phyloP scores from a whole-genome alignment of 192 early-diverging fungal species.

The Coemansia sp. region DNA sequence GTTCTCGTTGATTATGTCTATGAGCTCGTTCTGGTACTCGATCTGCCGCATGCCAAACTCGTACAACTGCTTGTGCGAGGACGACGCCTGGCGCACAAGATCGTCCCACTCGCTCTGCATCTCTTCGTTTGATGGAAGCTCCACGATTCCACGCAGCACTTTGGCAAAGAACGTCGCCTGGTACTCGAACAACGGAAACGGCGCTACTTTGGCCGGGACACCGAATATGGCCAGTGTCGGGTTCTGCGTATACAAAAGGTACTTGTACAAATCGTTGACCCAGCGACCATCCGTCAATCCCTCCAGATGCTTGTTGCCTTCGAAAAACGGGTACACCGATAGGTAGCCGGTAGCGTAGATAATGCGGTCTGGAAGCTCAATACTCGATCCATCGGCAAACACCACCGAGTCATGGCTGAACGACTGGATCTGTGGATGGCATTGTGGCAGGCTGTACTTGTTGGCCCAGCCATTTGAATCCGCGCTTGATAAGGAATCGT shows the following conservation, averaged over 20 bases:
- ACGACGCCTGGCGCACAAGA: not conserved
- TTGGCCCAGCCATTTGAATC: conserved; percentile 13
- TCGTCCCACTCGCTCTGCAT: conserved; percentile 39
- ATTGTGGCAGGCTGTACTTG: not conserved
- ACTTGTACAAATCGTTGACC: conserved; percentile 49
- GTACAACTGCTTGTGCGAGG: not conserved
- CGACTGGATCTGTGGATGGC: conserved; percentile 15
- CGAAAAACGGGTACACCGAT: conserved; percentile 61
- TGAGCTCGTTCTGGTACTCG: conserved; percentile 20
- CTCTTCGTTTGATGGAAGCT: conserved; percentile 19
- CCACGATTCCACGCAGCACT: conserved; percentile 27
- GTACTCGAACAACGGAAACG: conserved; percentile 62
- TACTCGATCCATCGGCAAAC: conserved; percentile 29
- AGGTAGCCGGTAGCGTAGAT: conserved; percentile 70
- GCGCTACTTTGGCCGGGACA: conserved; percentile 56
- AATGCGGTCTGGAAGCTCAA: conserved; percentile 50
- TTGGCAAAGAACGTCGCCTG: conserved; percentile 56
- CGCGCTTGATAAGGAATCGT: not conserved
- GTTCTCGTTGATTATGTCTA: conserved; percentile 1
- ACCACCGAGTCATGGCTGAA: conserved; percentile 12
- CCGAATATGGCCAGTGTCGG: conserved; percentile 61
- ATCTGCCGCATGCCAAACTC: conserved; percentile 25
- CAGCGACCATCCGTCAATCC: conserved; percentile 24
- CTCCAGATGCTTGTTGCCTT: conserved; percentile 7
- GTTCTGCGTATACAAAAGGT: conserved; percentile 53